Evolutionary conservation across 2,329 filamentous ascomycete genomes (phyloP), one percentile per base, ranked within the genome.

Genomic region (Amauroascus niger): DNA sequence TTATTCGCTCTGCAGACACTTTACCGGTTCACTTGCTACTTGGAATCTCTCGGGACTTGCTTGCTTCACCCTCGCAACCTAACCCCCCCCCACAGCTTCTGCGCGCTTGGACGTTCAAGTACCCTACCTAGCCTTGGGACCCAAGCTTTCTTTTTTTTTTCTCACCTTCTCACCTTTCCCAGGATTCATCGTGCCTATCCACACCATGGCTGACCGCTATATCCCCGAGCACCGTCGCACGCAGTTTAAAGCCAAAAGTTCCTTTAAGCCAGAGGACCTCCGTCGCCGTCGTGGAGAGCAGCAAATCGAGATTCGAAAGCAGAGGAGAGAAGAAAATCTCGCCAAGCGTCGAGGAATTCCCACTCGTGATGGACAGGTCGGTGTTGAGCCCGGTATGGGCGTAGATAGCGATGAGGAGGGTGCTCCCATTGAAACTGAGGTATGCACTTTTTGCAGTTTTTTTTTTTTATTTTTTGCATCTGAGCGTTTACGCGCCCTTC

Each of bases 231-330:
- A 98, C 79, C 89, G 93, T 73, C 90, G 93, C 70, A 96, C 88
- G 62, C 90, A 95, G 78, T 98, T 95, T 84, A 98, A 98, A 86
- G 93, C 93, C 53, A 96, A 96, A 82, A 91, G 88, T 75, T 88
- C 88, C 67, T 97, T 98, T 81, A 96, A 96, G 83, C 91, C 91
- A 65, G 93, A 98, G 72, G 93, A 98, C 78, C 85, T 98, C 62
- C 88, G 93, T 71, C 90, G 93, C 68, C 93, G 93, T 70, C 93
- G 93, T 70, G 93, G 98, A 73, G 93, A 98, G 76, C 90, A 96
- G 74, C 93, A 97, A 77, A 93, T 98, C 62, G 93, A 98, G 78
- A 98, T 98, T 69, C 86, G 93, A 71, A 95, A 95, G 78, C 88
- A 90, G 61, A 97, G 97, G 83, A 85, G 93, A 70, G 93, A 98